These are phyloP conservation scores for Metschnikowia continentalis DNA, from an alignment of 805 yeast genomes.

Conservation along the genomic window DNA sequence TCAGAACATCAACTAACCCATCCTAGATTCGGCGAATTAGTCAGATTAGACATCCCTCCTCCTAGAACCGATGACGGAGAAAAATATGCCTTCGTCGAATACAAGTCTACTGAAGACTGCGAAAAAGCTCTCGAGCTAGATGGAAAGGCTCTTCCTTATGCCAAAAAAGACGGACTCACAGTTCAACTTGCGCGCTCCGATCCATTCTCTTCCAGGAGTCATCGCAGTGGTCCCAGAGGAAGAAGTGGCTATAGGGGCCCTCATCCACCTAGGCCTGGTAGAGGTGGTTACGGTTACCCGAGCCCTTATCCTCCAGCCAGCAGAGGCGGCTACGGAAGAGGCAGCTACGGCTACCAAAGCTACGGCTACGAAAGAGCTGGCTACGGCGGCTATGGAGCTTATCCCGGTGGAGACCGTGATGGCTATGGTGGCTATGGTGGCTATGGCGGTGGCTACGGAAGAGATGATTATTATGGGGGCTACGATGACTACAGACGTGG, in stretches of 20 bases:
- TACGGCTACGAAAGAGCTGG: conserved; percentile 22
- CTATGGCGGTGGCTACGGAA: conserved; percentile 18
- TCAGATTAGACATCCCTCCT: conserved; percentile 59
- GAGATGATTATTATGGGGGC: conserved; percentile 15
- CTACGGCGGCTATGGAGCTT: conserved; percentile 18
- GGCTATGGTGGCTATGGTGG: conserved; percentile 11
- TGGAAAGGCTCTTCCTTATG: conserved; percentile 42
- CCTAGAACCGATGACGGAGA: conserved; percentile 56
- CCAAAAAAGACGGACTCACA: conserved; percentile 39
- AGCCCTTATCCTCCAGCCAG: conserved; percentile 16
- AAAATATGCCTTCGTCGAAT: conserved; percentile 64
- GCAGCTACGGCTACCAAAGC: conserved; percentile 21
- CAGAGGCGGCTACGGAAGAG: conserved; percentile 13
- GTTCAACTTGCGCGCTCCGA: conserved; percentile 57
- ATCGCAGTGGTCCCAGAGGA: conserved; percentile 19
- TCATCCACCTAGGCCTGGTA: conserved; percentile 3
- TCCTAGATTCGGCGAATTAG: conserved; percentile 50
- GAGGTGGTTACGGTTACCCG: conserved; percentile 25
- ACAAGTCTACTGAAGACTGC: conserved; percentile 47
- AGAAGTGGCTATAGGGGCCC: conserved; percentile 15
- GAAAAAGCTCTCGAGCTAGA: conserved; percentile 49
- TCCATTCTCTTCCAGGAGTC: conserved; percentile 42
- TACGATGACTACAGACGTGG: conserved; percentile 19
- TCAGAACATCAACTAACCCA: conserved; percentile 11
- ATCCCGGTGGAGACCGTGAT: conserved; percentile 1